These are phyloP conservation scores for Penicillium sp. DNA, from an alignment of 2,329 filamentous ascomycete species.

Conservation along the genomic window DNA sequence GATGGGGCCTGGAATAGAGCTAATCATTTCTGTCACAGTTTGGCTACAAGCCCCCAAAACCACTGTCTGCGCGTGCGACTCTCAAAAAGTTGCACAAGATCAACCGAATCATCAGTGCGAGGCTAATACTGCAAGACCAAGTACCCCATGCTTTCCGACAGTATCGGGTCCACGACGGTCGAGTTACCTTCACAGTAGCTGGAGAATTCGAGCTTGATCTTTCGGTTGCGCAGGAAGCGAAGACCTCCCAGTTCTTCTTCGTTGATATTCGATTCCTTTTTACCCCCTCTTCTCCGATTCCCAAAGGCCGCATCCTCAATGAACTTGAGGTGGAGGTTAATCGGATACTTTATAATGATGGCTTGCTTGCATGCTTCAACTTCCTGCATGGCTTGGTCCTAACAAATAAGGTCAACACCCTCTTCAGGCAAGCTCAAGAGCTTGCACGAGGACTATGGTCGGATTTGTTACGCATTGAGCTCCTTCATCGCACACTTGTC, in stretches of 20 bases:
- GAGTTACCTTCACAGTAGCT: slow-evolving; percentile 83
- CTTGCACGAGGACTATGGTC: slow-evolving; percentile 77
- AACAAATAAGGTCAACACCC: slow-evolving; percentile 86
- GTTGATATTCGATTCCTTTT: slow-evolving; percentile 90
- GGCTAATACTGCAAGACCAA: slow-evolving; percentile 83
- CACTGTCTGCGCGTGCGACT: slow-evolving; percentile 73
- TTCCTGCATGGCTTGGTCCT: slow-evolving; percentile 86
- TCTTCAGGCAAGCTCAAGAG: slow-evolving; percentile 76
- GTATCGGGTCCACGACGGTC: slow-evolving; percentile 81
- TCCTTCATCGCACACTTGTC: slow-evolving; percentile 78
- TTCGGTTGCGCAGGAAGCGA: slow-evolving; percentile 85
- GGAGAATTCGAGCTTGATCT: slow-evolving; percentile 93
- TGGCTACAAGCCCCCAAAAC: slow-evolving; percentile 76
- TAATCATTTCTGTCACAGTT: slow-evolving; percentile 56
- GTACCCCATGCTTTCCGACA: slow-evolving; percentile 78
- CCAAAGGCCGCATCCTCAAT: slow-evolving; percentile 65
- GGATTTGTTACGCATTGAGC: slow-evolving; percentile 76
- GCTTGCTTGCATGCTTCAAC: slow-evolving; percentile 80
- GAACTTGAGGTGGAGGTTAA: slow-evolving; percentile 77
- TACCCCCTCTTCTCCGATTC: slow-evolving; percentile 69
- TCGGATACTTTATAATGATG: slow-evolving; percentile 69
- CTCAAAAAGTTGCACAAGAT: slow-evolving; percentile 78
- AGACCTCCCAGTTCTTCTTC: slow-evolving; percentile 86
- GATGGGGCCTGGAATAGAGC: background rate
- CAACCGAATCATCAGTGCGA: slow-evolving; percentile 80